Conservation (phyloP, 306 rosid species). For the Prunus persica region DNA sequence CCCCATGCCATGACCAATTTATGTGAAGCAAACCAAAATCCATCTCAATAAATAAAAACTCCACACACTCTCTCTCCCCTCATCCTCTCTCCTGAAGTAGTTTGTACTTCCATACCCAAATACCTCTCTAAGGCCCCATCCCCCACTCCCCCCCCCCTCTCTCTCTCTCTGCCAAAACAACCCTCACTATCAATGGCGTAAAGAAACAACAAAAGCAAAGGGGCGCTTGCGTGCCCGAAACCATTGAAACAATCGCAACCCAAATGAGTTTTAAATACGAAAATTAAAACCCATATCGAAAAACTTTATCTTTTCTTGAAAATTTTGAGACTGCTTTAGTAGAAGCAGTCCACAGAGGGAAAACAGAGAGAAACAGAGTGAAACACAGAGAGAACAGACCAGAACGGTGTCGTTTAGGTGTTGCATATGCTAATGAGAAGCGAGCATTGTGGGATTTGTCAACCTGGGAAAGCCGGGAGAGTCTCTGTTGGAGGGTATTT, state of each 20-base stretch:
- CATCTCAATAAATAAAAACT: neutral
- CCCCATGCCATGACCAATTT: slow-evolving; percentile 27
- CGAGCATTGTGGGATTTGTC: slow-evolving; percentile 31
- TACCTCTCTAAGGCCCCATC: slow-evolving; percentile 9
- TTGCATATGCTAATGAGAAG: slow-evolving; percentile 47
- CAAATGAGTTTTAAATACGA: neutral
- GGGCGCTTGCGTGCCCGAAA: slow-evolving; percentile 54
- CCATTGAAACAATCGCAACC: slow-evolving; percentile 17
- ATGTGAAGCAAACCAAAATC: neutral
- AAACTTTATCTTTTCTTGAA: neutral
- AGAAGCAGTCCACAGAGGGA: neutral
- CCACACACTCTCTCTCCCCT: neutral
- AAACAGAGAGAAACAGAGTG: slow-evolving; percentile 1
- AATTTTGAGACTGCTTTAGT: neutral
- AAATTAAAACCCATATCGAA: slow-evolving; percentile 8
- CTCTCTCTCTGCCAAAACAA: slow-evolving; percentile 4
- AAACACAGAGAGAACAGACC: neutral
- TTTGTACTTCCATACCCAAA: slow-evolving; percentile 30
- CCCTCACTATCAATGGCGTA: slow-evolving; percentile 52
- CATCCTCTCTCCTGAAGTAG: slow-evolving; percentile 42
- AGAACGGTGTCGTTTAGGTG: neutral
- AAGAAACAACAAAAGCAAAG: slow-evolving; percentile 41
- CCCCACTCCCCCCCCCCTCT: neutral
- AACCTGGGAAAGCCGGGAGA: slow-evolving; percentile 99
- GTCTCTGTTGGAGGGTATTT: slow-evolving; percentile 66